A percentile compares a stretch with the other conserved stretches of the same genome.
phyloP scores from a whole-genome alignment of 1,284 basidiomycete genomes.

The Austropuccinia psidii region DNA sequence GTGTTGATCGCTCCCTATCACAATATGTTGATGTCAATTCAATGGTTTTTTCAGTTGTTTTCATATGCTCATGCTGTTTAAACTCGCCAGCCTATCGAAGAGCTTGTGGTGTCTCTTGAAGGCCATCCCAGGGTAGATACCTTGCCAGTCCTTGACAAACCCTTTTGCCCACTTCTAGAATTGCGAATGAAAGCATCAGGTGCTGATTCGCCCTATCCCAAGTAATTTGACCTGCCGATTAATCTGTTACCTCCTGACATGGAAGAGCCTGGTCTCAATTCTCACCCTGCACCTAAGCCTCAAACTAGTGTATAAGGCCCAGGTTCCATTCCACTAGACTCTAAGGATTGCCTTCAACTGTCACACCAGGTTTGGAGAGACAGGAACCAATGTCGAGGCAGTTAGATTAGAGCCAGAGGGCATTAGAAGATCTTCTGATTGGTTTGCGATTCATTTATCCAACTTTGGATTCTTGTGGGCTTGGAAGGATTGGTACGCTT shows the following conservation, averaged over 20 bases:
- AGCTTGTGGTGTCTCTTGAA: constrained; percentile 33
- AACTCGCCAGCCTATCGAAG: constrained; percentile 23
- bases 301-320: constrained; percentile 69
- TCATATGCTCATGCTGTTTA: not conserved
- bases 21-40: constrained; percentile 34
- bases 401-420: constrained; percentile 69
- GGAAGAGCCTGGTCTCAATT: constrained; percentile 63
- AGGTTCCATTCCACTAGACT: constrained; percentile 52
- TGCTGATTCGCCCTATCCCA: constrained; percentile 51
- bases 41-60: not conserved
- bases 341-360: constrained; percentile 59
- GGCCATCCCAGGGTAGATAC: constrained; percentile 56
- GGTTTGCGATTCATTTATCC: constrained; percentile 93
- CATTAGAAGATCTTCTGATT: constrained; percentile 72
- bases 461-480: constrained; percentile 99
- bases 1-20: constrained; percentile 24
- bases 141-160: constrained; percentile 55
- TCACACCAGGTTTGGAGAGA: constrained; percentile 66
- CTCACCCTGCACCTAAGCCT: constrained; percentile 52
- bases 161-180: constrained; percentile 56
- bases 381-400: constrained; percentile 38
- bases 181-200: constrained; percentile 53
- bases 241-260: constrained; percentile 80
- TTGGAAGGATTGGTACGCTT: constrained; percentile 93
- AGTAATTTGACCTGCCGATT: constrained; percentile 63